Evolutionary conservation across 345 rosid genomes (phyloP), one percentile per base, ranked within the genome.

Genomic region (Trapa incisa): DNA sequence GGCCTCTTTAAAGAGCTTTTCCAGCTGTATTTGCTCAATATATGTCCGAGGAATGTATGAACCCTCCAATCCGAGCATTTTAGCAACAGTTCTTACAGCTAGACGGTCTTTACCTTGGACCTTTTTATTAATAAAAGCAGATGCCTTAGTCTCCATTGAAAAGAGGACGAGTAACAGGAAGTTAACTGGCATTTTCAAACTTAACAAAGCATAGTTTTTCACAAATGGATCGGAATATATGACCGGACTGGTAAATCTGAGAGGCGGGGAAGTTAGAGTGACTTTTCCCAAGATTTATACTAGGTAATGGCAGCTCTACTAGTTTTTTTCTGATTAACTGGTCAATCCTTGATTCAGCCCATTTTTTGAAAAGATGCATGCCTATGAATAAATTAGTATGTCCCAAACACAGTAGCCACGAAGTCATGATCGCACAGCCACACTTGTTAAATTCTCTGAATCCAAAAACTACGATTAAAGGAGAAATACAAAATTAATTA

Each of bases 101-200:
- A 73, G 66, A 43, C 97, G 86, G 68, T 95, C 99, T 81, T 80
- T 87, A 77, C 99, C 99, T 86, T 95, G 99, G 68, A 95, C 99
- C 99, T 95, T 75, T 76, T 50, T 52, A 37, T 47, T 39, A 45
- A 1, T 6, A 37, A 67, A 48, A 10, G n/a, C 54, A 43, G 32
- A 47, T 37, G 7, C 63, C 63, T 58, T 58, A 58, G 63, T 58
- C 63, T 58, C 38, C 13, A 58, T 32, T 32, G 8, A 9, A 1
- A 9, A 32, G 63, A 8, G 63, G 15, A 32, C 63, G 35, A 22
- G 29, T 22, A 22, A 58, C 37, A 58, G 63, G 8, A 35, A 54
- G 54, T 41, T 8, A 41, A 50, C 33, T 54, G 22, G 8, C 60
- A 16, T 54, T 5, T 54, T 22, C n/a, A 37, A 58, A 58, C 29